Evolutionary conservation across 257 asterid species (phyloP).

Genomic region (Solanum dulcamara): DNA sequence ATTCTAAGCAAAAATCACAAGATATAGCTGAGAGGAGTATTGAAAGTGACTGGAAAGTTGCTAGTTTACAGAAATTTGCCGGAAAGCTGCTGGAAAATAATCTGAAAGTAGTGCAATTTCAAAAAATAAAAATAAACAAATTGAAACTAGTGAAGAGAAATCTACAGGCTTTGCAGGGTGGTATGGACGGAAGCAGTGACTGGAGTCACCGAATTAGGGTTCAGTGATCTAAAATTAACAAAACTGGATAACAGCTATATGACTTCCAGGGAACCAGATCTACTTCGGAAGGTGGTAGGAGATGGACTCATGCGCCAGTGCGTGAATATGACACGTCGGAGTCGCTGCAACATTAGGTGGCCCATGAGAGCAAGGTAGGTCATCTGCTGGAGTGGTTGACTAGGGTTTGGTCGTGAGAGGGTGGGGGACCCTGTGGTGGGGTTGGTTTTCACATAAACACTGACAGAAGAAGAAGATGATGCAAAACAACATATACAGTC

Average conservation of each 20-base stretch:
- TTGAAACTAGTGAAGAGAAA: no score
- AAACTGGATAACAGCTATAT: background rate
- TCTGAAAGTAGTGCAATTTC: no score
- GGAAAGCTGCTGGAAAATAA: no score
- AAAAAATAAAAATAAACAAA: no score
- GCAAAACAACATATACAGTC: background rate
- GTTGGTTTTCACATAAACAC: background rate
- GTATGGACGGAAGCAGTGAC: background rate
- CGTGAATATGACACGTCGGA: background rate
- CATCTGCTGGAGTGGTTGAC: background rate
- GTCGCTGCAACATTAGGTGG: background rate
- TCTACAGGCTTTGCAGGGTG: background rate
- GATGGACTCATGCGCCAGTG: background rate
- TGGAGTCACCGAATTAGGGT: background rate
- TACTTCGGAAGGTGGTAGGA: background rate
- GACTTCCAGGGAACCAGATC: background rate
- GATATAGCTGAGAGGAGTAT: background rate
- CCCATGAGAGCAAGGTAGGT: background rate
- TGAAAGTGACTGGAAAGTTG: background rate
- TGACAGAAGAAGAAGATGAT: background rate
- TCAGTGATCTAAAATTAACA: no score
- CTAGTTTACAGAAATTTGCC: background rate
- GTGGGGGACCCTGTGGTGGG: background rate
- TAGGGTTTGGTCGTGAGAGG: background rate
- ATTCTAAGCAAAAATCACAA: background rate